phyloP scores from a whole-genome alignment of 331 rosid species.

The Rhamnella rubrinervis region DNA sequence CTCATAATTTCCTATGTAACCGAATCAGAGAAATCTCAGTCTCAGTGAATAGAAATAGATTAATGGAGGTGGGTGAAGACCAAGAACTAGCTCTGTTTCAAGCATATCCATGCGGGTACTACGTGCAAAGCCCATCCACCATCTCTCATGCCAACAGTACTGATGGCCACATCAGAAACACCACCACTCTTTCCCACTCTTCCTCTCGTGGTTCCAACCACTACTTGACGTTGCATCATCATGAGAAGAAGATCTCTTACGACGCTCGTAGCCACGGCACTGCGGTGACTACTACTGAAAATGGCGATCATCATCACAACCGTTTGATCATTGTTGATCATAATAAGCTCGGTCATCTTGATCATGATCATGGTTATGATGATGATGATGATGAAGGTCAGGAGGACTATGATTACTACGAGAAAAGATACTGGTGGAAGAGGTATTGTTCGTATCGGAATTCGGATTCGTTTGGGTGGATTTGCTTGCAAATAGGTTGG shows the following conservation, averaged over 20 bases:
- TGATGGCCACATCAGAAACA: conserved; percentile 27
- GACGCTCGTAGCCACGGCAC: conserved; percentile 54
- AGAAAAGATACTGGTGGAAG: conserved; percentile 50
- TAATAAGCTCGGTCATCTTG: background rate
- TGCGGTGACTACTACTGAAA: conserved; percentile 22
- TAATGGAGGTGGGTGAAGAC: conserved; percentile 47
- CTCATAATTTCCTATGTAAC: background rate
- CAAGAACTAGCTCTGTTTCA: conserved; percentile 52
- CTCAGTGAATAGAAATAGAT: conserved; percentile 16
- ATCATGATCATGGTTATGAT: background rate
- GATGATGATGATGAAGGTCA: conserved; percentile 19
- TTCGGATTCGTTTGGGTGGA: conserved; percentile 70
- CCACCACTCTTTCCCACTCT: conserved; percentile 53
- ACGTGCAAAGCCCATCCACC: conserved; percentile 91
- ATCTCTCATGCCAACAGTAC: conserved; percentile 60
- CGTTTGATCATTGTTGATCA: conserved; percentile 27
- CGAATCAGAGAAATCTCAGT: conserved; percentile 9
- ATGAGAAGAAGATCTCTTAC: conserved; percentile 55
- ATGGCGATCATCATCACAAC: conserved; percentile 20
- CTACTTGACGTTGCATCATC: conserved; percentile 47
- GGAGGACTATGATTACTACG: conserved; percentile 29
- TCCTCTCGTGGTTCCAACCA: conserved; percentile 70
- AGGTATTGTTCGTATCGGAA: conserved; percentile 49
- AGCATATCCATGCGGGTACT: conserved; percentile 64
- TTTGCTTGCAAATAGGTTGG: conserved; percentile 73